A percentile compares a stretch with the other conserved stretches of the same genome.
Evolutionary conservation across 2,329 filamentous ascomycete species (phyloP).

Genomic region (Neofusicoccum ribis): DNA sequence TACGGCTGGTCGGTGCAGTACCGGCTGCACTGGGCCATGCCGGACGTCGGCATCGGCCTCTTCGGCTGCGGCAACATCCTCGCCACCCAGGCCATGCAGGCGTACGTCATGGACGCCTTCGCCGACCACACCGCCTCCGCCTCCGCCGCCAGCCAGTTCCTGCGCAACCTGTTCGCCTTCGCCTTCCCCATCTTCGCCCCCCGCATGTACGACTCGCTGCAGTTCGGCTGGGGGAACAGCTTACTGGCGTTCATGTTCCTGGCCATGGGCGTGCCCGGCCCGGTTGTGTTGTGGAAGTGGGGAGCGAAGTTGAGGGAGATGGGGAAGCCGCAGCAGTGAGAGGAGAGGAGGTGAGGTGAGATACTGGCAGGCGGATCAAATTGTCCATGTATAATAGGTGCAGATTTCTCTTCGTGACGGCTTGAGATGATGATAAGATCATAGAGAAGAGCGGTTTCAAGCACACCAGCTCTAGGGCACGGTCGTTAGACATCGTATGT

Average conservation of each 20-base stretch:
- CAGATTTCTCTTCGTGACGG: no score
- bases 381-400: no score
- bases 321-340: constrained; percentile 31
- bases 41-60: constrained; percentile 51
- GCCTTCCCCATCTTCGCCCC: constrained; percentile 40
- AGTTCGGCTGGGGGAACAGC: constrained; percentile 41
- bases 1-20: constrained; percentile 32
- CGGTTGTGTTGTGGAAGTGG: constrained; percentile 47
- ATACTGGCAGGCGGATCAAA: no score
- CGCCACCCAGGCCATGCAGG: constrained; percentile 46
- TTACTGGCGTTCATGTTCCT: constrained; percentile 31
- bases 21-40: constrained; percentile 36
- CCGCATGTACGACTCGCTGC: constrained; percentile 35
- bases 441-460: no score
- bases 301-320: constrained; percentile 44
- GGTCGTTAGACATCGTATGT: no score
- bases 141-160: constrained; percentile 50
- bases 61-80: constrained; percentile 40
- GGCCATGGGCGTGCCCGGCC: constrained; percentile 38
- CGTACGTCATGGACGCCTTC: constrained; percentile 65
- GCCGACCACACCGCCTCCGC: constrained; percentile 58
- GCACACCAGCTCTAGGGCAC: no score
- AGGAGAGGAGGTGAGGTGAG: neutral
- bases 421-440: no score
- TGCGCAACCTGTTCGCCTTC: constrained; percentile 26